A percentile compares a stretch with the other conserved stretches of the same genome.
Conservation (phyloP, 2,329 filamentous ascomycete genomes). For the Thermochaetoides dissita region DNA sequence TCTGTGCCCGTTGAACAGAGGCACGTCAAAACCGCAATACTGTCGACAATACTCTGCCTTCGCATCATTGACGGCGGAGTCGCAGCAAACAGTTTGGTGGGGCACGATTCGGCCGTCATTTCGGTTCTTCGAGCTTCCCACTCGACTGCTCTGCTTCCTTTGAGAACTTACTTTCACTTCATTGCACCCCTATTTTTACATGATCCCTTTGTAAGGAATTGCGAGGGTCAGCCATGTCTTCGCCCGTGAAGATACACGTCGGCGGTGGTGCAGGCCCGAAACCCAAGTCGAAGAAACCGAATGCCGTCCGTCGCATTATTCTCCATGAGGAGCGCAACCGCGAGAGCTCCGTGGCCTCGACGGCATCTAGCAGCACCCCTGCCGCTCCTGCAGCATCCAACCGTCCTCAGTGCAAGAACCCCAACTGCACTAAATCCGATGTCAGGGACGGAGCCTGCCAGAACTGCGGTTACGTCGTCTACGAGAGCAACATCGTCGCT, state of each 20-base stretch:
- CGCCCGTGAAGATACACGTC: too few species aligned
- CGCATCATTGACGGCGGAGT: too few species aligned
- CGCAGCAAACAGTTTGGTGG: too few species aligned
- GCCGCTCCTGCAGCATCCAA: conserved; percentile 17
- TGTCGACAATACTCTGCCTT: conserved; percentile 2
- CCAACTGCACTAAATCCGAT: conserved; percentile 43
- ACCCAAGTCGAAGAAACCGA: conserved; percentile 13
- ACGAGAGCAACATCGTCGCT: conserved; percentile 77
- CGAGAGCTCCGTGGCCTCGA: conserved; percentile 10
- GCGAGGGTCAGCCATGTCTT: too few species aligned
- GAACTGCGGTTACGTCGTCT: conserved; percentile 71
- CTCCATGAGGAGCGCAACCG: conserved; percentile 13
- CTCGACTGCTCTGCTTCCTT: conserved; percentile 3
- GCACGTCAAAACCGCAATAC: neutral
- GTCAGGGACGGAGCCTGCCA: conserved; percentile 59
- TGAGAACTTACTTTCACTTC: neutral
- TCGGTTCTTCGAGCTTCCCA: too few species aligned
- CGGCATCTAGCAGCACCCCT: conserved; percentile 8
- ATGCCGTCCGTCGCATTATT: conserved; percentile 17
- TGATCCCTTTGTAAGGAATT: neutral
- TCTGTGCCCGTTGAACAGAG: too few species aligned
- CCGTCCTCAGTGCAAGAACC: conserved; percentile 42
- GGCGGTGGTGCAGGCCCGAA: conserved; percentile 8
- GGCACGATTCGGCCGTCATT: too few species aligned
- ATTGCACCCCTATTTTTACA: conserved; percentile 1